Evolutionary conservation across 306 rosid genomes (phyloP), one percentile per base, ranked within the genome.

Genomic region (Vachellia collinsii): DNA sequence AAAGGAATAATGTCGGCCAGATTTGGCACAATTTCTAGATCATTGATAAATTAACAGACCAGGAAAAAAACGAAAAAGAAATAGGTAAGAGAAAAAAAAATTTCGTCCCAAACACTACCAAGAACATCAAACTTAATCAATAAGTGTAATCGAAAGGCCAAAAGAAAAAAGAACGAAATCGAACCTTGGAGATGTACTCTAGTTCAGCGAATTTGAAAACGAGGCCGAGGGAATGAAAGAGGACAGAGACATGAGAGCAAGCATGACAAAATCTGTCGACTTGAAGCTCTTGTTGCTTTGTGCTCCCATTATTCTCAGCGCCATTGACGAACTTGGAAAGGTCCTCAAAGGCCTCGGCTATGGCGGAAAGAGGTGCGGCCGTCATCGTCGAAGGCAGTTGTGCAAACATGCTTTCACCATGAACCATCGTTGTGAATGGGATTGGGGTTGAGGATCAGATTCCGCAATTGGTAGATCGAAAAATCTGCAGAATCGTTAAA

Each of bases 131-230:
- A 54, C 22, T 19, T 54, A 54, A 20, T 39, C 10, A 11, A 43
- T 16, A 53, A 47, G 42, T 14, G 8, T 42, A 9, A 56, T 39
- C 23, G 22, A 63, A 41, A 56, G 62, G 56, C 1, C 1, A 11
- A 25, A 61, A 11, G 2, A 12, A 29, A 29, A 29, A 29, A 29
- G 34, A 29, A 29, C 34, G n/a, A 59, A 25, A 39, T 42, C 23
- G 17, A 70, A 94, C 99, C 98, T 95, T 95, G 72, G 97, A 77
- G 76, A 89, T 90, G 86, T 90, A 95, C 79, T 95, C 99, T 82
- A 83, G 70, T 91, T 95, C 98, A 59, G 98, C 99, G 77, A 95
- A 95, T 82, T 93, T 95, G 90, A 95, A 95, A 70, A 97, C 98
- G 7, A 93, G 82, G 73, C 99, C 99, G 36, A 95, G 99, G 72